Conservation (phyloP, 2,329 filamentous ascomycete species). For the Calonectria multiphialidica region DNA sequence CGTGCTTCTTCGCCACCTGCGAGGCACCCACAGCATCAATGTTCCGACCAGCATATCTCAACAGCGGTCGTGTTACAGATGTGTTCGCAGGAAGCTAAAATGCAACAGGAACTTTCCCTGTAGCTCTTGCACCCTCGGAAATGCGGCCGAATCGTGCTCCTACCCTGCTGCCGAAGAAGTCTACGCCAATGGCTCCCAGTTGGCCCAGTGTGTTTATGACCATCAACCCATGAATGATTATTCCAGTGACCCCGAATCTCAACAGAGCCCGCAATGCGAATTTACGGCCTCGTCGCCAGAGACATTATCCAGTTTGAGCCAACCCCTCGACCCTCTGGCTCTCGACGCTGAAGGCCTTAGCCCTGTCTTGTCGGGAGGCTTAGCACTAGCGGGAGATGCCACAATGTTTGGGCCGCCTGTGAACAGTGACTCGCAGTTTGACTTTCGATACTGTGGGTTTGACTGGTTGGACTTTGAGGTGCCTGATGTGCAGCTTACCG, state of each 20-base stretch:
- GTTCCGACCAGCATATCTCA: conserved; percentile 26
- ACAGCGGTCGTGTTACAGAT: conserved; percentile 45
- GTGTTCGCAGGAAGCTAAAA: conserved; percentile 42
- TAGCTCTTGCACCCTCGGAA: conserved; percentile 31
- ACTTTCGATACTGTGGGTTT: conserved; percentile 30
- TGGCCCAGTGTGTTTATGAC: background rate
- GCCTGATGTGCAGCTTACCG: conserved; percentile 21
- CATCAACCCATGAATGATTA: background rate
- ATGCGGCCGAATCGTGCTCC: conserved; percentile 14
- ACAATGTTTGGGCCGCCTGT: background rate
- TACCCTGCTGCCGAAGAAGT: conserved; percentile 20
- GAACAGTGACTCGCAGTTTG: conserved; percentile 14
- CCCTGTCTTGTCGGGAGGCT: conserved; percentile 10
- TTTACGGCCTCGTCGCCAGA: background rate
- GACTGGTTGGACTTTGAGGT: conserved; percentile 40
- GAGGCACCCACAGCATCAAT: conserved; percentile 38
- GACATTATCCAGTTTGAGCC: background rate
- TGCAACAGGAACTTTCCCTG: conserved; percentile 43
- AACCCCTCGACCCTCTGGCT: conserved; percentile 12
- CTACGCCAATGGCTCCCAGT: background rate
- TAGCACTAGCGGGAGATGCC: background rate
- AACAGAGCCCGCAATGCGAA: background rate
- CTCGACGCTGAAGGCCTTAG: conserved; percentile 13
- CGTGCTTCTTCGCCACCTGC: conserved; percentile 45
- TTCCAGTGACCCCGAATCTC: background rate